These are phyloP conservation scores for Cucurbita maxima DNA, from an alignment of 306 rosid species.

Conservation along the genomic window DNA sequence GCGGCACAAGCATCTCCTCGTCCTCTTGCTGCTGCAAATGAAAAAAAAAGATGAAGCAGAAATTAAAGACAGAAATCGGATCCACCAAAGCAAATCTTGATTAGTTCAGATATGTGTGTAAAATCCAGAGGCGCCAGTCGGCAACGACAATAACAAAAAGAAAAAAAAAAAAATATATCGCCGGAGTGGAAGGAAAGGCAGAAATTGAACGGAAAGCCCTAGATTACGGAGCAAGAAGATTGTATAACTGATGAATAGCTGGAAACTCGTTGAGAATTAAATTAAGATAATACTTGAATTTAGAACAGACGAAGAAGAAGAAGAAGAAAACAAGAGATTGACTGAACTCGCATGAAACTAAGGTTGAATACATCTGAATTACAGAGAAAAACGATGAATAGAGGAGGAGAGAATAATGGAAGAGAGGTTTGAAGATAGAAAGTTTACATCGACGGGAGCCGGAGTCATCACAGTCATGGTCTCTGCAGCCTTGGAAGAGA, in stretches of 20 bases:
- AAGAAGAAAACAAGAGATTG: not conserved
- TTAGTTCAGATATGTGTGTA: slow-evolving; percentile 19
- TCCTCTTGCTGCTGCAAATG: slow-evolving; percentile 67
- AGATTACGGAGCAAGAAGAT: slow-evolving; percentile 7
- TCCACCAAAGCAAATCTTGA: slow-evolving; percentile 21
- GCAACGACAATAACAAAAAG: not conserved
- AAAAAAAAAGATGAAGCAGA: not conserved
- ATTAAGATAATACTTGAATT: slow-evolving; percentile 1
- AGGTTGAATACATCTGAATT: slow-evolving; percentile 14
- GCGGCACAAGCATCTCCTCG: slow-evolving; percentile 86
- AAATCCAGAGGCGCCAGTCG: slow-evolving; percentile 21
- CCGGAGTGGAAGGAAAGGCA: slow-evolving; percentile 10
- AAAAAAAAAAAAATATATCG: slow-evolving; percentile 2
- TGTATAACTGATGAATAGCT: slow-evolving; percentile 13
- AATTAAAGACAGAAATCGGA: slow-evolving; percentile 24
- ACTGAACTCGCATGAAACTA: slow-evolving; percentile 3
- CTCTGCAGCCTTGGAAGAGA: slow-evolving; percentile 21
- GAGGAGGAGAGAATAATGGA: not conserved
- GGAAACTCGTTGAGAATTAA: not conserved
- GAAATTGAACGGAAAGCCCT: slow-evolving; percentile 34
- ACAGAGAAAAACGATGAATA: not conserved
- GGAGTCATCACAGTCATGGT: slow-evolving; percentile 22
- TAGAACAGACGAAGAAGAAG: not conserved
- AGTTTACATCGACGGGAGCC: slow-evolving; percentile 53
- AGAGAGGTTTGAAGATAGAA: slow-evolving; percentile 7